Evolutionary conservation across 129 eudicot species (phyloP).

Genomic region (Flaveria ramosissima): DNA sequence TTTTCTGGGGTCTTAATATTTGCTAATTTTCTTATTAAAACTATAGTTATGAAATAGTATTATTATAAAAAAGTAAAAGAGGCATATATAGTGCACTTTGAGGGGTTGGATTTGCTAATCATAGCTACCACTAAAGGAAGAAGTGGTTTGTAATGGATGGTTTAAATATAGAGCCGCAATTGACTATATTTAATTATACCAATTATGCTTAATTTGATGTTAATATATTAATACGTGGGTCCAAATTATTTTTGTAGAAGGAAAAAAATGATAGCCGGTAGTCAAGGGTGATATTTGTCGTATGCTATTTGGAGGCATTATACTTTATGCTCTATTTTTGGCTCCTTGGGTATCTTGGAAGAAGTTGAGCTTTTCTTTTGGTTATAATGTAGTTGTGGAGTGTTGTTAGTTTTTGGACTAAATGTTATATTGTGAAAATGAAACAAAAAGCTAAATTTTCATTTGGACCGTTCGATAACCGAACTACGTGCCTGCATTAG

Average conservation of each 20-base stretch:
- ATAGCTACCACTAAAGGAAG: slow-evolving; percentile 40
- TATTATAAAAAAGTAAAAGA: slow-evolving; percentile 26
- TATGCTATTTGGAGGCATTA: neutral
- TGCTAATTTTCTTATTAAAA: neutral
- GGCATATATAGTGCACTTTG: slow-evolving; percentile 24
- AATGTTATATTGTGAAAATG: no score
- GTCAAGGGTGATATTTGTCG: slow-evolving; percentile 24
- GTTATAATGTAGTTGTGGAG: neutral
- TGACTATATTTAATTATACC: slow-evolving; percentile 35
- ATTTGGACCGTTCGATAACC: no score
- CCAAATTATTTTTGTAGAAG: slow-evolving; percentile 30
- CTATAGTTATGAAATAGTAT: slow-evolving; percentile 24
- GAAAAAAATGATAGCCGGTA: slow-evolving; percentile 16
- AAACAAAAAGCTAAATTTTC: no score
- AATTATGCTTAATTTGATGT: slow-evolving; percentile 25
- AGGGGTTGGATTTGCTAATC: slow-evolving; percentile 41
- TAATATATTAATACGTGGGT: slow-evolving; percentile 18
- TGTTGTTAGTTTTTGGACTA: neutral
- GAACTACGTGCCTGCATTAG: no score
- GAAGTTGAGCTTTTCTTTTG: neutral
- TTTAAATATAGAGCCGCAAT: slow-evolving; percentile 47
- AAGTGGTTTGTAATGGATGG: slow-evolving; percentile 45
- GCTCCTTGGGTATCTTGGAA: neutral
- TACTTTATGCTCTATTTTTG: neutral
- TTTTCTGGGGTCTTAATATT: neutral